A percentile compares a stretch with the other conserved stretches of the same genome.
These are phyloP conservation scores for Pelargonium exstipulatum DNA, from an alignment of 441 rosid species.

Conservation along the genomic window DNA sequence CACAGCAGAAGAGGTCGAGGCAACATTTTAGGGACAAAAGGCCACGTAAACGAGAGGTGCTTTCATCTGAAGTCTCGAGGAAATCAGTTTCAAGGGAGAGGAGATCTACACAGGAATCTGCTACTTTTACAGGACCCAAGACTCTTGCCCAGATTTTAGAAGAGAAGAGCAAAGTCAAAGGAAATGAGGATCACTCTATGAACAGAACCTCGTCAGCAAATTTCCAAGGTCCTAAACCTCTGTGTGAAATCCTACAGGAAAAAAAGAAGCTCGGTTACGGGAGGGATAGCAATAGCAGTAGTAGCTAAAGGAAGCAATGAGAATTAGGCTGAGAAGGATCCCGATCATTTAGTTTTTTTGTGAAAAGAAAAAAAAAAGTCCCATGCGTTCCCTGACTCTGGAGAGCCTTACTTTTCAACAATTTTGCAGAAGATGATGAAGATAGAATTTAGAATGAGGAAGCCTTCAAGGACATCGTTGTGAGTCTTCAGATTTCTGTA, in stretches of 20 bases:
- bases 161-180: slow-evolving; percentile 38
- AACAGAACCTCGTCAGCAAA: slow-evolving; percentile 21
- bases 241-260: slow-evolving; percentile 49
- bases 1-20: slow-evolving; percentile 20
- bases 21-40: slow-evolving; percentile 25
- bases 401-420: not conserved
- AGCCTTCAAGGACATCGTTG: not conserved
- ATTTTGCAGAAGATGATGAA: slow-evolving; percentile 8
- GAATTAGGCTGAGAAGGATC: not conserved
- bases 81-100: slow-evolving; percentile 25
- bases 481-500: not conserved
- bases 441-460: not conserved
- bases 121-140: slow-evolving; percentile 45
- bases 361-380: not conserved
- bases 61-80: slow-evolving; percentile 25
- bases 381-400: not conserved
- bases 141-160: slow-evolving; percentile 50
- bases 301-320: not conserved
- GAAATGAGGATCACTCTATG: slow-evolving; percentile 12
- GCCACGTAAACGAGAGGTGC: slow-evolving; percentile 18
- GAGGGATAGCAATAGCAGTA: slow-evolving; percentile 13
- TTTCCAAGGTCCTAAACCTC: slow-evolving; percentile 49
- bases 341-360: not conserved
- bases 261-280: slow-evolving; percentile 24
- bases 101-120: slow-evolving; percentile 22